Evolutionary conservation across 306 rosid species (phyloP).

Genomic region (Arachis stenosperma): DNA sequence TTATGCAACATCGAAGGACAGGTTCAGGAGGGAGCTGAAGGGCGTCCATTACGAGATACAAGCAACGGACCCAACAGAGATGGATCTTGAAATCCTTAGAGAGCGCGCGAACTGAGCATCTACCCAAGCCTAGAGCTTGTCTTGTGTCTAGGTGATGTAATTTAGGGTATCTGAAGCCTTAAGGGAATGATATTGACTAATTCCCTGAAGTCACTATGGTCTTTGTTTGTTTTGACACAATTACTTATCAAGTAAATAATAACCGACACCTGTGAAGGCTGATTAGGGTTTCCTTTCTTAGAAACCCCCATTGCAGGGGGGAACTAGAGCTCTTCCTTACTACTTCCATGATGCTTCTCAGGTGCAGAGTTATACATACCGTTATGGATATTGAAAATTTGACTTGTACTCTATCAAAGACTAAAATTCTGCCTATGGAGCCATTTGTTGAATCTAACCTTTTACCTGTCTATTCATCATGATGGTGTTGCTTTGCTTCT

Average conservation of each 20-base stretch:
- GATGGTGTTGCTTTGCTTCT: slow-evolving; percentile 1
- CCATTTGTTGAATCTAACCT: no score
- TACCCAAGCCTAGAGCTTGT: slow-evolving; percentile 7
- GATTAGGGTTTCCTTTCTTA: slow-evolving; percentile 55
- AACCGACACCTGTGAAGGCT: slow-evolving; percentile 65
- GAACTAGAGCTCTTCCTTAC: slow-evolving; percentile 55
- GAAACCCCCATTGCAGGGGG: slow-evolving; percentile 48
- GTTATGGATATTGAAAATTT: slow-evolving; percentile 35
- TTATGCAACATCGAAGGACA: slow-evolving; percentile 80
- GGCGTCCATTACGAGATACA: slow-evolving; percentile 90
- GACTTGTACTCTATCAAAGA: slow-evolving; percentile 32
- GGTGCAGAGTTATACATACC: slow-evolving; percentile 46
- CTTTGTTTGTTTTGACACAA: slow-evolving; percentile 35
- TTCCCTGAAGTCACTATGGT: slow-evolving; percentile 43
- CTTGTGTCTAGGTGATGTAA: slow-evolving; percentile 39
- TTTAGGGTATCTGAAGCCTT: slow-evolving; percentile 42
- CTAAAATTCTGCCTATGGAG: no score
- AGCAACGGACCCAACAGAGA: slow-evolving; percentile 85
- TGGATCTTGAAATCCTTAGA: slow-evolving; percentile 77
- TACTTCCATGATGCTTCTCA: slow-evolving; percentile 66
- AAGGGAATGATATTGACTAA: slow-evolving; percentile 36
- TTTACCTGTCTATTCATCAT: no score
- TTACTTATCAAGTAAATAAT: slow-evolving; percentile 50
- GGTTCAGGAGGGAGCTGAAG: slow-evolving; percentile 76
- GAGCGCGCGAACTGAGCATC: slow-evolving; percentile 70